phyloP scores from a whole-genome alignment of 2,329 filamentous ascomycete genomes.

The Byssochlamys sp. region DNA sequence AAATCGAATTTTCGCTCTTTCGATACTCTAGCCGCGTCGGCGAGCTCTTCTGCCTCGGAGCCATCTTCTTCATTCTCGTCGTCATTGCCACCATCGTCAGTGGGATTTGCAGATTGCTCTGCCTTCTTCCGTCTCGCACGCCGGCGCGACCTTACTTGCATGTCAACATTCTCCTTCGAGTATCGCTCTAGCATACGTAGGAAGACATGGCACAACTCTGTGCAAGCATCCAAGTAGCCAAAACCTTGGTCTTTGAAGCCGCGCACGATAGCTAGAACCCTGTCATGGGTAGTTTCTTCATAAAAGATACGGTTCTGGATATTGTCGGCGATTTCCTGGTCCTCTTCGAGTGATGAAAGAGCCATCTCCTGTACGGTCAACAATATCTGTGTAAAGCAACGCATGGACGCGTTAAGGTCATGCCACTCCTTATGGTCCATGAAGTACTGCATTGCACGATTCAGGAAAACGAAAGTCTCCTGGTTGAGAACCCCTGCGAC shows the following conservation, averaged over 20 bases:
- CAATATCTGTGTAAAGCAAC: constrained; percentile 88
- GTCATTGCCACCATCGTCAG: constrained; percentile 34
- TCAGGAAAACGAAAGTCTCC: constrained; percentile 84
- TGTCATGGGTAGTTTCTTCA: constrained; percentile 86
- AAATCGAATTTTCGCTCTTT: constrained; percentile 93
- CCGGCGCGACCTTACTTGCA: constrained; percentile 79
- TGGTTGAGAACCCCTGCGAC: constrained; percentile 86
- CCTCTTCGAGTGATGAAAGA: constrained; percentile 73
- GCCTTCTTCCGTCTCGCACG: constrained; percentile 56
- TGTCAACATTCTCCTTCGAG: constrained; percentile 85
- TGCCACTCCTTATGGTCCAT: constrained; percentile 79
- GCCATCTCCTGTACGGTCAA: constrained; percentile 89
- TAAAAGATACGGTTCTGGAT: constrained; percentile 97
- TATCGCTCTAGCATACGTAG: constrained; percentile 84
- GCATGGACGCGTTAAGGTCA: constrained; percentile 77
- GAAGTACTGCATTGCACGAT: constrained; percentile 67
- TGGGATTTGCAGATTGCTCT: constrained; percentile 16
- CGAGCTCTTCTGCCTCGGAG: constrained; percentile 66
- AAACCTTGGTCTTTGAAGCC: constrained; percentile 92
- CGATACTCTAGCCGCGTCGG: constrained; percentile 58
- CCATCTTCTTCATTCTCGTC: constrained; percentile 46
- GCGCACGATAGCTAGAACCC: constrained; percentile 67
- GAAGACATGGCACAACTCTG: constrained; percentile 84
- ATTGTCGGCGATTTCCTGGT: constrained; percentile 95
- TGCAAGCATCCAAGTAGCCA: constrained; percentile 83